Evolutionary conservation across 2,329 filamentous ascomycete species (phyloP).

Genomic region (Apiospora hydei): DNA sequence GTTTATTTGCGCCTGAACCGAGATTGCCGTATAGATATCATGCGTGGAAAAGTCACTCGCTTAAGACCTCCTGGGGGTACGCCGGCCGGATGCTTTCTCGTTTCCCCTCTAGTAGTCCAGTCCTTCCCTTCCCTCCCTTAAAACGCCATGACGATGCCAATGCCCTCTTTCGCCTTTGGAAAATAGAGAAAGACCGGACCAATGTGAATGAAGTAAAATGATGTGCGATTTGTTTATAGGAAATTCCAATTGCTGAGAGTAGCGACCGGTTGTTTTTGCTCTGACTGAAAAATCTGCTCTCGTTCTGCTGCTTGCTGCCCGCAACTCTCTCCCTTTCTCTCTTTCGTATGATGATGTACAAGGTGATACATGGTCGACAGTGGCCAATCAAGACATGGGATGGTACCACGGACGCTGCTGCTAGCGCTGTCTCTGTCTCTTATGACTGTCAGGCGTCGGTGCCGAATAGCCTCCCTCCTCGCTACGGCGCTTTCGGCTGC

Average conservation of each 20-base stretch:
- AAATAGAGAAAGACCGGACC: not conserved
- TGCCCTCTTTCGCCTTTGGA: not conserved
- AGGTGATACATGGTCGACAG: slow-evolving; percentile 20
- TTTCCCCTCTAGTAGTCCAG: not conserved
- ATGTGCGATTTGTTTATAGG: slow-evolving; percentile 18
- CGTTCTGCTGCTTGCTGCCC: not conserved
- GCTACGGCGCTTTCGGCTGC: slow-evolving; percentile 53
- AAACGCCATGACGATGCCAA: not conserved
- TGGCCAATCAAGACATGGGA: not conserved
- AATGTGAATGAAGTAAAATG: slow-evolving; percentile 12
- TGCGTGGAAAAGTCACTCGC: not conserved
- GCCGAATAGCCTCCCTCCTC: slow-evolving; percentile 51
- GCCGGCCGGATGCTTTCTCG: not conserved
- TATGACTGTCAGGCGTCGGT: slow-evolving; percentile 54
- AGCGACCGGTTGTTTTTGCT: slow-evolving; percentile 17
- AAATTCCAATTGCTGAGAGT: slow-evolving; percentile 21
- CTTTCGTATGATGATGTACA: slow-evolving; percentile 23
- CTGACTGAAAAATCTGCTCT: slow-evolving; percentile 12
- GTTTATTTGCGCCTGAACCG: not conserved
- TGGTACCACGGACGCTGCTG: slow-evolving; percentile 18
- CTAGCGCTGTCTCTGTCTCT: slow-evolving; percentile 59
- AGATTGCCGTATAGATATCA: not conserved
- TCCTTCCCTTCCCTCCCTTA: not conserved
- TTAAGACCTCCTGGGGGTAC: not conserved
- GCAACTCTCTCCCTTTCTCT: slow-evolving; percentile 1